phyloP scores from a whole-genome alignment of 2,329 filamentous ascomycete genomes.

The Fusarium sp. region DNA sequence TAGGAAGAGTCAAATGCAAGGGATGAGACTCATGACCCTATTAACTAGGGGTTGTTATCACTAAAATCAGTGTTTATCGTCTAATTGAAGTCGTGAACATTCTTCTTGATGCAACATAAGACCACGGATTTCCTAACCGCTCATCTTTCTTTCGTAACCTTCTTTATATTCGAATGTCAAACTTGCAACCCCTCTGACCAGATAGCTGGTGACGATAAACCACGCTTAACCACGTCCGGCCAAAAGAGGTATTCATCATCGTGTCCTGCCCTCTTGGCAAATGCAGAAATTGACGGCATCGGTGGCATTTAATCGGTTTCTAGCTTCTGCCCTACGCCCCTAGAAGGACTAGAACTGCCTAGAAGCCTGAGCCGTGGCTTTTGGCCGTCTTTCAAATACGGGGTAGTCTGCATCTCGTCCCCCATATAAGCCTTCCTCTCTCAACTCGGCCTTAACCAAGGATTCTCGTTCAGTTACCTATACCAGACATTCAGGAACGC shows the following conservation, averaged over 20 bases:
- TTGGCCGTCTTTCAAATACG: constrained; percentile 13
- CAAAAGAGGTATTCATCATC: constrained; percentile 8
- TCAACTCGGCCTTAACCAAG: not conserved
- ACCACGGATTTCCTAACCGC: not conserved
- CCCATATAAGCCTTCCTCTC: not conserved
- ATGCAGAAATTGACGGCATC: not conserved
- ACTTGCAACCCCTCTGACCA: not conserved
- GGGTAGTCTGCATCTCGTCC: not conserved
- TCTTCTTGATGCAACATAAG: not conserved
- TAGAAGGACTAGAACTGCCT: constrained; percentile 1
- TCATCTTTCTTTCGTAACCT: not conserved
- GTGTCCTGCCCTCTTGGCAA: constrained; percentile 5
- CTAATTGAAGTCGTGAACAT: not conserved
- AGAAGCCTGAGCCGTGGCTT: constrained; percentile 15
- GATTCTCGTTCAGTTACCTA: not conserved
- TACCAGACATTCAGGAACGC: constrained; percentile 7
- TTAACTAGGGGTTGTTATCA: too few species aligned
- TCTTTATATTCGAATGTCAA: not conserved
- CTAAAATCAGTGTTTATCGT: not conserved
- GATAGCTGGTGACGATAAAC: not conserved
- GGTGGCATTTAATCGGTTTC: not conserved
- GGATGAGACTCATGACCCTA: not conserved
- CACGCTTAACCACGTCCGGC: constrained; percentile 22
- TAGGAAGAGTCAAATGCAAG: not conserved
- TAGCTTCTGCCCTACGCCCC: not conserved